Evolutionary conservation across 495 filamentous ascomycete species (phyloP).

Genomic region (Neurospora tetrasperma): DNA sequence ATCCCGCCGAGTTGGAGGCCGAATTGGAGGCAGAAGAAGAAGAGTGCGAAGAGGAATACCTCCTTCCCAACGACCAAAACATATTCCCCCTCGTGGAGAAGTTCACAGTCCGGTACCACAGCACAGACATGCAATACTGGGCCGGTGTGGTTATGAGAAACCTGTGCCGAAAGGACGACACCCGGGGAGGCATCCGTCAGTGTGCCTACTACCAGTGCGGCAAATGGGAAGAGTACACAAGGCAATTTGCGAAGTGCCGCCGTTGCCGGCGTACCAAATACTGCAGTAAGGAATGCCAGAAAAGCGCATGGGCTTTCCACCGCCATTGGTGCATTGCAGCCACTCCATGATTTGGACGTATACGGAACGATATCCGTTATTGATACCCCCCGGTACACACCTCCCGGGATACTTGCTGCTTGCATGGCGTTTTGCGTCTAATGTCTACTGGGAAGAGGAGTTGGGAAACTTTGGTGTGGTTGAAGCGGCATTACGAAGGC

Average conservation of each 20-base stretch:
- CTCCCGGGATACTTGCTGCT: constrained; percentile 19
- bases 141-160: constrained; percentile 98
- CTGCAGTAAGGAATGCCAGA: constrained; percentile 99
- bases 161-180: constrained; percentile 95
- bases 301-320: constrained; percentile 96
- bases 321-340: constrained; percentile 94
- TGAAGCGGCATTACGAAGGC: constrained; percentile 16
- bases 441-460: constrained; percentile 19
- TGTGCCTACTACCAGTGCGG: constrained; percentile 97
- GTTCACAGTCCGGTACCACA: constrained; percentile 90
- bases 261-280: constrained; percentile 96
- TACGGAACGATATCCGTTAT: constrained; percentile 16
- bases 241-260: constrained; percentile 96
- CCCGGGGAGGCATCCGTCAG: constrained; percentile 83
- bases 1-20: constrained; percentile 32
- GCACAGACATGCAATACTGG: constrained; percentile 98
- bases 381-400: constrained; percentile 27
- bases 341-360: constrained; percentile 26
- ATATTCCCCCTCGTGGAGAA: constrained; percentile 98
- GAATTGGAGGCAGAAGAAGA: constrained; percentile 35
- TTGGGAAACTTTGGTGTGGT: constrained; percentile 2
- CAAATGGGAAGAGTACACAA: constrained; percentile 91
- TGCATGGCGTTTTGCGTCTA: constrained; percentile 26
- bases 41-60: constrained; percentile 78
- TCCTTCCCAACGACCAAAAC: constrained; percentile 88